Evolutionary conservation across 768 basidiomycete genomes (phyloP).

Genomic region (Leccinum uliginosum): DNA sequence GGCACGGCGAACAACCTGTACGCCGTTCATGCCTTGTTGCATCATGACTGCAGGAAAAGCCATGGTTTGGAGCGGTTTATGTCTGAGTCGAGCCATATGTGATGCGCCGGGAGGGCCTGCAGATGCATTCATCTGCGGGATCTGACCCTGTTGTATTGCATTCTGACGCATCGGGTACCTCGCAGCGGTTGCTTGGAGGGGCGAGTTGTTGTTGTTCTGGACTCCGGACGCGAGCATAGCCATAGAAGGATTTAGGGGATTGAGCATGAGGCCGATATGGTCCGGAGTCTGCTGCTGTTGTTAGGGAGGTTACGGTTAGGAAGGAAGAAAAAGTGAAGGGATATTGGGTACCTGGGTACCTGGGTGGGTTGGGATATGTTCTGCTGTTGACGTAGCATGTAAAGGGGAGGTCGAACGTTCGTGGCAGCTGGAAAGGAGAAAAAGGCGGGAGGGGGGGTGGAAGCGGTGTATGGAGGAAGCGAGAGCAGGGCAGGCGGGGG

Average conservation of each 20-base stretch:
- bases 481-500: constrained; percentile 3
- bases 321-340: constrained; percentile 32
- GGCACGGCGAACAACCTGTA: constrained; percentile 43
- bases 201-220: constrained; percentile 22
- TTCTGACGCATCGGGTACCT: constrained; percentile 34
- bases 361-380: constrained; percentile 38
- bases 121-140: constrained; percentile 31
- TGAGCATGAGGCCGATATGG: constrained; percentile 36
- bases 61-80: constrained; percentile 39
- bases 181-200: constrained; percentile 19
- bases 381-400: constrained; percentile 44
- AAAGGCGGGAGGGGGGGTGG: background rate
- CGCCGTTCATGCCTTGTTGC: constrained; percentile 34
- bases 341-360: constrained; percentile 36
- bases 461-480: background rate
- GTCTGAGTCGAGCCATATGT: constrained; percentile 27
- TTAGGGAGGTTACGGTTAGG: constrained; percentile 35
- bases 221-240: constrained; percentile 32
- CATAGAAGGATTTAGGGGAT: constrained; percentile 34
- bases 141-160: constrained; percentile 36
- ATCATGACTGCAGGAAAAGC: constrained; percentile 40
- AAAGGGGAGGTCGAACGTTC: constrained; percentile 43
- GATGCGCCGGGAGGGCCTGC: constrained; percentile 25
- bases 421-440: constrained; percentile 25
- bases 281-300: constrained; percentile 32